Percentiles rank a stretch among this genome's conserved stretches.
Evolutionary conservation across 2,329 filamentous ascomycete species (phyloP).

Genomic region (Clarireedia homoeocarpa): DNA sequence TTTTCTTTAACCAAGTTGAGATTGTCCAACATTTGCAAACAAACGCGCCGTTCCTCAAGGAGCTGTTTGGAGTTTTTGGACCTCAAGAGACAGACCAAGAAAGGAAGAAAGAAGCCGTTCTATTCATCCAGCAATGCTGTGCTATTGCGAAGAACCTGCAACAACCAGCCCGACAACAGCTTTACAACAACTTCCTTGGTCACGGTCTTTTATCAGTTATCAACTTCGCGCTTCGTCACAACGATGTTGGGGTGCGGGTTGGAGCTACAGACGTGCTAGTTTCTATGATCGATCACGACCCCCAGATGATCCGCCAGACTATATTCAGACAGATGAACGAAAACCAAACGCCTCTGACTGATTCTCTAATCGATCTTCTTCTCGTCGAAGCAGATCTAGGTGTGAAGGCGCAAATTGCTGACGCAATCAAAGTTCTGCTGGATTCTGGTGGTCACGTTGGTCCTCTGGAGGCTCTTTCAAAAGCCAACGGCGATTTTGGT

Average conservation of each 20-base stretch:
- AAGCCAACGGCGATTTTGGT: constrained; percentile 61
- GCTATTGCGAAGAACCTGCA: constrained; percentile 92
- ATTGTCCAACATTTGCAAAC: constrained; percentile 91
- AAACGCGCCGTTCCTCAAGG: constrained; percentile 69
- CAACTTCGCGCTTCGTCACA: constrained; percentile 80
- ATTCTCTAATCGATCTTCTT: constrained; percentile 86
- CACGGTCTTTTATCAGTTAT: constrained; percentile 86
- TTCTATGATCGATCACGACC: constrained; percentile 91
- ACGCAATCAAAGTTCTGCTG: constrained; percentile 88
- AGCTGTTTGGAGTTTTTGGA: constrained; percentile 81
- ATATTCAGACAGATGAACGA: constrained; percentile 90
- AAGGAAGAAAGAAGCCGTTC: constrained; percentile 85
- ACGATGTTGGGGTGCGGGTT: constrained; percentile 76
- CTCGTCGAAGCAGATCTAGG: constrained; percentile 88
- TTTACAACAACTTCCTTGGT: constrained; percentile 85
- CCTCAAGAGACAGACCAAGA: constrained; percentile 54
- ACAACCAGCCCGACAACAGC: constrained; percentile 65
- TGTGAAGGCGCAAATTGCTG: constrained; percentile 90
- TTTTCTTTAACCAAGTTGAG: constrained; percentile 98
- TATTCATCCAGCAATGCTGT: constrained; percentile 96
- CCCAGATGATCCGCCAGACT: constrained; percentile 85
- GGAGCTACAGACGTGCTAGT: constrained; percentile 92
- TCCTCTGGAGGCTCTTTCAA: constrained; percentile 52
- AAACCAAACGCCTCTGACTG: constrained; percentile 76
- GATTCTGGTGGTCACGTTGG: constrained; percentile 56